Conservation (phyloP, 2,329 filamentous ascomycete species). For the Beauveria rudraprayagi region DNA sequence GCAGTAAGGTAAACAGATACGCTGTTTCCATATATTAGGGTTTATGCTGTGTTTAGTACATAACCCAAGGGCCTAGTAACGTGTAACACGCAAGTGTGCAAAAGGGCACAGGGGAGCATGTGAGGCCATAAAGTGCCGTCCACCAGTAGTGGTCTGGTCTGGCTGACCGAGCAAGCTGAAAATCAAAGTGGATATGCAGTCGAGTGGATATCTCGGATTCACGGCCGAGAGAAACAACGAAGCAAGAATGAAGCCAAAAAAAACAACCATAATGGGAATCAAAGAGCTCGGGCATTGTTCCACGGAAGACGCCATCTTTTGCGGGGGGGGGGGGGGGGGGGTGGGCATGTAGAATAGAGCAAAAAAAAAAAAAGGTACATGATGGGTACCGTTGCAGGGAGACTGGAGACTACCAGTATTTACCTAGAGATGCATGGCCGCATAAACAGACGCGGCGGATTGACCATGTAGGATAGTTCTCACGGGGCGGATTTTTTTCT, state of each 20-base stretch:
- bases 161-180: background rate
- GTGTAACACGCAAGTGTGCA: too few species aligned
- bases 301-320: background rate
- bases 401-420: background rate
- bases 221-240: background rate
- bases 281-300: background rate
- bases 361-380: background rate
- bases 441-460: too few species aligned
- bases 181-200: background rate
- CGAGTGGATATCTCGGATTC: background rate
- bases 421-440: too few species aligned
- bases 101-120: too few species aligned
- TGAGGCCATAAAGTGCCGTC: too few species aligned
- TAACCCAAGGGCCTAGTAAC: too few species aligned
- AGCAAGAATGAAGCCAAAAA: too few species aligned
- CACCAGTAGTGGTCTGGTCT: background rate
- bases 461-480: too few species aligned
- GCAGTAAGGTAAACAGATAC: too few species aligned
- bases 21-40: too few species aligned
- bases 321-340: background rate
- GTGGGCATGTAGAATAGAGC: background rate
- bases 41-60: too few species aligned
- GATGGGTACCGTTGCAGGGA: background rate
- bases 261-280: background rate
- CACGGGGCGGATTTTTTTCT: background rate